A percentile compares a stretch with the other conserved stretches of the same genome.
These are phyloP conservation scores for Rhinocladiella mackenziei DNA, from an alignment of 2,329 filamentous ascomycete genomes.

Conservation along the genomic window DNA sequence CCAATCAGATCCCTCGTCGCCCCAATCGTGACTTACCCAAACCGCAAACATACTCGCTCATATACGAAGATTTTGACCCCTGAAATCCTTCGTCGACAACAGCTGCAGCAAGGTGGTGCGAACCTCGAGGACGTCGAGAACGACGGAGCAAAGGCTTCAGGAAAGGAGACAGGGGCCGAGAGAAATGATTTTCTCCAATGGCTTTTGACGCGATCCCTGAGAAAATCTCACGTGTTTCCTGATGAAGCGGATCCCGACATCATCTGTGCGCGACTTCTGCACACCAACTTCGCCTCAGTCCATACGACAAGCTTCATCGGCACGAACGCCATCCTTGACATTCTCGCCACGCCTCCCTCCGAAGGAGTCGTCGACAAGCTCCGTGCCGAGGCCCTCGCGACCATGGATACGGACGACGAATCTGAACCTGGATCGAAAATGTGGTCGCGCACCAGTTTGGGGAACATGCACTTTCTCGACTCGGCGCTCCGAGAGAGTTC, in stretches of 20 bases:
- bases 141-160: slow-evolving; percentile 26
- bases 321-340: slow-evolving; percentile 32
- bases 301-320: slow-evolving; percentile 33
- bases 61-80: slow-evolving; percentile 45
- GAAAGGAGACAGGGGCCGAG: neutral
- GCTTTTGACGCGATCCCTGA: slow-evolving; percentile 31
- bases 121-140: slow-evolving; percentile 30
- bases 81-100: slow-evolving; percentile 48
- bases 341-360: slow-evolving; percentile 25
- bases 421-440: neutral
- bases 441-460: slow-evolving; percentile 38
- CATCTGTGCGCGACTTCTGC: slow-evolving; percentile 51
- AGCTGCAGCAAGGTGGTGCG: slow-evolving; percentile 43
- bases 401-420: slow-evolving; percentile 5
- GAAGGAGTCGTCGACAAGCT: slow-evolving; percentile 36
- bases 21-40: slow-evolving; percentile 44
- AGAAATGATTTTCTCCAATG: slow-evolving; percentile 58
- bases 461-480: slow-evolving; percentile 39
- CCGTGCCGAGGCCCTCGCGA: slow-evolving; percentile 24
- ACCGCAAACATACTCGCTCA: slow-evolving; percentile 47
- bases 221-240: neutral
- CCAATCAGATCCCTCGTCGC: slow-evolving; percentile 50
- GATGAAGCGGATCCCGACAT: slow-evolving; percentile 45
- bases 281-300: slow-evolving; percentile 41
- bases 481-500: slow-evolving; percentile 43